These are phyloP conservation scores for Saposhnikovia divaricata DNA, from an alignment of 129 eudicot species.

Conservation along the genomic window DNA sequence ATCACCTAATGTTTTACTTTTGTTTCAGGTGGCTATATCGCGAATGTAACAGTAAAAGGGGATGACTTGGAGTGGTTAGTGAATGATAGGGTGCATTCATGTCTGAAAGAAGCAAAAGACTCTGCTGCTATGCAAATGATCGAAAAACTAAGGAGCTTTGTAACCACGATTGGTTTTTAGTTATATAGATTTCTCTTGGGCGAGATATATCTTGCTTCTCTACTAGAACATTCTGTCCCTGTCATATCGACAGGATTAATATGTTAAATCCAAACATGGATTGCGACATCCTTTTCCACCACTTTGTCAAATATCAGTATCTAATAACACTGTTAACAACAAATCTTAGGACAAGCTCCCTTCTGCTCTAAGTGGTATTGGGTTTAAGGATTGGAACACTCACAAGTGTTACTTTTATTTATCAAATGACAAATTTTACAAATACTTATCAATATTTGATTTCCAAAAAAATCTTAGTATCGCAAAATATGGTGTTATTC, in stretches of 20 bases:
- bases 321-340: not conserved
- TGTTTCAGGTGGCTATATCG: constrained; percentile 37
- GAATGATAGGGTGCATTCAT: constrained; percentile 18
- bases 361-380: too few relatives aligned
- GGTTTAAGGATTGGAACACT: too few relatives aligned
- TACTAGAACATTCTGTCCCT: not conserved
- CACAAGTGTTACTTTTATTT: too few relatives aligned
- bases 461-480: too few relatives aligned
- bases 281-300: not conserved
- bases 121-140: constrained; percentile 40
- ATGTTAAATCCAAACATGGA: not conserved
- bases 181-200: too few relatives aligned
- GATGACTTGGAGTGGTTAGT: constrained; percentile 37
- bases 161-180: not conserved
- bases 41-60: constrained; percentile 36
- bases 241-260: not conserved
- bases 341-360: not conserved
- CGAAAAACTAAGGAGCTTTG: constrained; percentile 24
- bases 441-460: too few relatives aligned
- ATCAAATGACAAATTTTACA: too few relatives aligned
- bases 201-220: too few relatives aligned
- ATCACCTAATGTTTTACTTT: not conserved
- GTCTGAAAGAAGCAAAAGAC: constrained; percentile 38
- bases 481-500: too few relatives aligned
- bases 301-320: not conserved